Conservation (phyloP, 2,329 filamentous ascomycete genomes). For the Diaporthe velutina region DNA sequence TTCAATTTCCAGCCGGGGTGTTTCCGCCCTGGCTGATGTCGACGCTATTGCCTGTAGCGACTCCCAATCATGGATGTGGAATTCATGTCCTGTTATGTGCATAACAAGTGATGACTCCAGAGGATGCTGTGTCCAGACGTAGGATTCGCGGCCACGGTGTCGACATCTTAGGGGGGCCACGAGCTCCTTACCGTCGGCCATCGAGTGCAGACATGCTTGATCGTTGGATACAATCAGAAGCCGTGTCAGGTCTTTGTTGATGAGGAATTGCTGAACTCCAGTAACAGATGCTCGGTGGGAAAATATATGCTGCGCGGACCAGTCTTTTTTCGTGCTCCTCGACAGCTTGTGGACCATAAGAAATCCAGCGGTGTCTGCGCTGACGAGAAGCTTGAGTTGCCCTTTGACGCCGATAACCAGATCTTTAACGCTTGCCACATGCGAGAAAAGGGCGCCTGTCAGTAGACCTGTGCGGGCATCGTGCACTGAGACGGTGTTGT, state of each 20-base stretch:
- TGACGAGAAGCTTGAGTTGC: not conserved
- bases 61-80: not conserved
- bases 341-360: not conserved
- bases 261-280: not conserved
- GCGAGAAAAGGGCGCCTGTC: not conserved
- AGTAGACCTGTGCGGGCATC: not conserved
- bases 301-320: not conserved
- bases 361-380: not conserved
- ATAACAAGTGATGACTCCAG: not conserved
- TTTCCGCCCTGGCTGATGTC: not conserved
- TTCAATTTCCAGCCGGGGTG: not conserved
- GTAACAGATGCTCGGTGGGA: not conserved
- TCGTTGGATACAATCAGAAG: slow-evolving; percentile 3
- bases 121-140: slow-evolving; percentile 2
- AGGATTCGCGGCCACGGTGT: not conserved
- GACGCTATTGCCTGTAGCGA: not conserved
- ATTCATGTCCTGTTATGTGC: not conserved
- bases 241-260: not conserved
- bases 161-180: not conserved
- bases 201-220: not conserved
- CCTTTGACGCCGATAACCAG: not conserved
- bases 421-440: not conserved
- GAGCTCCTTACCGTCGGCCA: not conserved
- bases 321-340: not conserved
- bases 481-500: not conserved